Conservation (phyloP, 106 monocot genomes). For the Apostasia ramifera region DNA sequence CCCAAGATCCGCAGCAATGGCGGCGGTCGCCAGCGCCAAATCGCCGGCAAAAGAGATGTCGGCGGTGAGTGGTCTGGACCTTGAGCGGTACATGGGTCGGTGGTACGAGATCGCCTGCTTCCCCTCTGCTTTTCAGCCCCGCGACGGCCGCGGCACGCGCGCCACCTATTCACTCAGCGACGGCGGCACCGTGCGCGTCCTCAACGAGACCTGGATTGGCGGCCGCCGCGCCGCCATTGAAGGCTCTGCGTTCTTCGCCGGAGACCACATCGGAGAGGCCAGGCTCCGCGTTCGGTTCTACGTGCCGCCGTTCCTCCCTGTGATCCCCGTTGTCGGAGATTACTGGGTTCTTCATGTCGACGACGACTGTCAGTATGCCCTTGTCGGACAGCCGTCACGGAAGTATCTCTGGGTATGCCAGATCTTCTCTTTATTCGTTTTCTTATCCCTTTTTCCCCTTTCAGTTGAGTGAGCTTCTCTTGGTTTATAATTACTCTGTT, state of each 20-base stretch:
- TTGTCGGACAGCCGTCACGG: slow-evolving; percentile 14
- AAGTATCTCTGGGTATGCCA: slow-evolving; percentile 15
- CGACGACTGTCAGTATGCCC: slow-evolving; percentile 8
- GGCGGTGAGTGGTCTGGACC: background rate
- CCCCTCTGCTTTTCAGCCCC: slow-evolving; percentile 9
- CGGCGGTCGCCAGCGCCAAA: no score
- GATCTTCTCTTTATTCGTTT: no score
- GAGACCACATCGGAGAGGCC: background rate
- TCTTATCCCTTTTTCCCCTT: no score
- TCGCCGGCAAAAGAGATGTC: background rate
- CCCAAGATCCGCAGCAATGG: no score
- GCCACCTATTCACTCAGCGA: slow-evolving; percentile 16
- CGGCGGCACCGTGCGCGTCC: slow-evolving; percentile 9
- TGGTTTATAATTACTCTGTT: no score
- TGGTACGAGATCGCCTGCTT: slow-evolving; percentile 18
- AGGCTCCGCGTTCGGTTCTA: slow-evolving; percentile 13
- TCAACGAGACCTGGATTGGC: slow-evolving; percentile 11
- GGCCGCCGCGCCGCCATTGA: slow-evolving; percentile 3
- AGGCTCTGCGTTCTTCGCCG: slow-evolving; percentile 6
- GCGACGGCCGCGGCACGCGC: slow-evolving; percentile 2
- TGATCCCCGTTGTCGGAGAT: slow-evolving; percentile 9
- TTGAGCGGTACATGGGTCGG: slow-evolving; percentile 9
- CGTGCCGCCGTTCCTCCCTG: slow-evolving; percentile 16
- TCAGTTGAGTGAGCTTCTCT: no score
- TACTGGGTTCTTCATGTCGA: slow-evolving; percentile 15